These are phyloP conservation scores for Tephrocybe sp. DNA, from an alignment of 768 basidiomycete species.

Conservation along the genomic window DNA sequence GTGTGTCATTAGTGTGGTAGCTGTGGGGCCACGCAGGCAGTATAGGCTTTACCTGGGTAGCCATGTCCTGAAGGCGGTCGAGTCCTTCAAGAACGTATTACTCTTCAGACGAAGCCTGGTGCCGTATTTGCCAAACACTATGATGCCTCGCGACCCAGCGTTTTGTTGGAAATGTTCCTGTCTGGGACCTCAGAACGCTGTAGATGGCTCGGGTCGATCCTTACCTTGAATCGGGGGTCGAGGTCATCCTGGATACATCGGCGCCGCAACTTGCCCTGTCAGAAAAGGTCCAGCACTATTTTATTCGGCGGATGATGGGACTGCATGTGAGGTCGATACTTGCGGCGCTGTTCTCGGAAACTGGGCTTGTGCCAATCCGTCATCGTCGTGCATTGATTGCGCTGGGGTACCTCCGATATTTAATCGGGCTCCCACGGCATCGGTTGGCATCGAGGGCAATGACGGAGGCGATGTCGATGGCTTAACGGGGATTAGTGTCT, in stretches of 20 bases:
- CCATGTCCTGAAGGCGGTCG: not conserved
- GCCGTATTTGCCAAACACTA: not conserved
- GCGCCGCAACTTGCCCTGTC: not conserved
- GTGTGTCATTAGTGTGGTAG: too few species aligned
- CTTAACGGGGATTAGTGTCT: not conserved
- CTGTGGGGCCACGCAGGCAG: not conserved
- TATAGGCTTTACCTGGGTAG: not conserved
- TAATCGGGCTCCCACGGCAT: not conserved
- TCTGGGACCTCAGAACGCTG: not conserved
- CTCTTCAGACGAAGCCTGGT: not conserved
- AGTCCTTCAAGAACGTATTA: not conserved
- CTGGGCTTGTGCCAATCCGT: not conserved
- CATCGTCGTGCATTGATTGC: not conserved
- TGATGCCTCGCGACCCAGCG: not conserved
- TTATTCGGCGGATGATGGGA: not conserved
- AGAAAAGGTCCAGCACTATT: not conserved
- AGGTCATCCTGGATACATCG: not conserved
- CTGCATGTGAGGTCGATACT: not conserved
- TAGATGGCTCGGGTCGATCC: slow-evolving; percentile 7
- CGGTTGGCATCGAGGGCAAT: not conserved
- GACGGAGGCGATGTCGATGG: not conserved
- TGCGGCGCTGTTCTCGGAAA: not conserved
- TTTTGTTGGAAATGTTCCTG: not conserved
- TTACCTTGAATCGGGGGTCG: not conserved
- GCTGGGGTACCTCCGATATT: not conserved